Percentiles rank a stretch among this genome's conserved stretches.
phyloP scores from a whole-genome alignment of 139 green algal species.

The Trebouxia sp. region DNA sequence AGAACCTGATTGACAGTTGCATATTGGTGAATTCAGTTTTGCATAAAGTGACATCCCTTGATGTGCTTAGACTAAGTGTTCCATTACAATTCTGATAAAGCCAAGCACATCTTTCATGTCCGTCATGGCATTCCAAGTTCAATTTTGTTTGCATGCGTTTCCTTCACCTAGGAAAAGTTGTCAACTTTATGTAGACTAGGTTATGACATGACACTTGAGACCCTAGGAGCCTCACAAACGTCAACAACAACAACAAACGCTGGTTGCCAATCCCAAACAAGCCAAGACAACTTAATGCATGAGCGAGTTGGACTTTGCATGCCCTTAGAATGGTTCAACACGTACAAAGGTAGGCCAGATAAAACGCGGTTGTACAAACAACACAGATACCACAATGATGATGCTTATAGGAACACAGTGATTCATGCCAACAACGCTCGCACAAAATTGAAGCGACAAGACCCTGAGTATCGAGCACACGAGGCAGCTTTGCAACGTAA shows the following conservation, averaged over 20 bases:
- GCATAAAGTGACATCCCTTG: no score
- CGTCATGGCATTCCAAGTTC: slow-evolving; percentile 11
- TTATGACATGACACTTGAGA: slow-evolving; percentile 6
- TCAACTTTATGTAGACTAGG: slow-evolving; percentile 18
- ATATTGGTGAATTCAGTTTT: no score
- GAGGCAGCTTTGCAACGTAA: slow-evolving; percentile 20
- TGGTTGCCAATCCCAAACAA: slow-evolving; percentile 2
- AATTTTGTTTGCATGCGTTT: slow-evolving; percentile 18
- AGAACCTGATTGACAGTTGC: no score
- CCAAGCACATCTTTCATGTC: slow-evolving; percentile 20
- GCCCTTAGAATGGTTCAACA: slow-evolving; percentile 24
- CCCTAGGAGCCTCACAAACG: neutral
- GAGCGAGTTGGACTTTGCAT: slow-evolving; percentile 16
- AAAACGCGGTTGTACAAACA: slow-evolving; percentile 18
- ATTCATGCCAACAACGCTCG: slow-evolving; percentile 9
- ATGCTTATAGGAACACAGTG: neutral
- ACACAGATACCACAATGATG: slow-evolving; percentile 14
- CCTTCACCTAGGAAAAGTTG: no score
- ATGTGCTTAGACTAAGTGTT: no score
- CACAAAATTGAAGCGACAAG: slow-evolving; percentile 12
- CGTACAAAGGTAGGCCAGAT: slow-evolving; percentile 18
- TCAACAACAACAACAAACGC: slow-evolving; percentile 12
- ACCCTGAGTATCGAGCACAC: slow-evolving; percentile 4
- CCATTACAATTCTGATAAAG: slow-evolving; percentile 18
- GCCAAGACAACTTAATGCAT: slow-evolving; percentile 15